phyloP scores from a whole-genome alignment of 306 rosid genomes.

The Sechiopsis laciniata region DNA sequence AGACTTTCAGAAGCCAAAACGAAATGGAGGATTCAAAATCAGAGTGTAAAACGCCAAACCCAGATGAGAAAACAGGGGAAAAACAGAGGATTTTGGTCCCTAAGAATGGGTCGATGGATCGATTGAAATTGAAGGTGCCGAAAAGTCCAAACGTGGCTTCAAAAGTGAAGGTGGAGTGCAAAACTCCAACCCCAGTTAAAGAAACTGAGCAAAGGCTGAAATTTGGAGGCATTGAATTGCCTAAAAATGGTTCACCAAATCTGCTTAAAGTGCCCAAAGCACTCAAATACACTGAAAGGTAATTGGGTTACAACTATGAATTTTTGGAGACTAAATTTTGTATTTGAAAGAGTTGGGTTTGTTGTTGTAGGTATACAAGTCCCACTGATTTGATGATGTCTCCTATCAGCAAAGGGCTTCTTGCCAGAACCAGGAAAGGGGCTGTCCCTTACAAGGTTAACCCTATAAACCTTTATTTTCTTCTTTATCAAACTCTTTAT shows the following conservation, averaged over 20 bases:
- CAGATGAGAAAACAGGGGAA: neutral
- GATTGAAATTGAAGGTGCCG: neutral
- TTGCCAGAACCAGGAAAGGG: constrained; percentile 63
- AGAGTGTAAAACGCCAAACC: neutral
- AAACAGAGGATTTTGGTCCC: neutral
- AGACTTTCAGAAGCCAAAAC: neutral
- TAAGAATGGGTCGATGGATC: neutral
- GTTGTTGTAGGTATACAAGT: constrained; percentile 56
- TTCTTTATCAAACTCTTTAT: too few species aligned
- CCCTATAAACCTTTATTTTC: neutral
- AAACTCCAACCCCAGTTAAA: constrained; percentile 38
- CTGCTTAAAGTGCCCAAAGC: constrained; percentile 64
- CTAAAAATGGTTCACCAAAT: constrained; percentile 51
- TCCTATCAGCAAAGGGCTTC: constrained; percentile 71
- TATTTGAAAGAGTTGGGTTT: neutral
- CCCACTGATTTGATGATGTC: constrained; percentile 87
- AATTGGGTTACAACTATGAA: neutral
- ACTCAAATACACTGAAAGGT: constrained; percentile 87
- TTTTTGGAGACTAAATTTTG: neutral
- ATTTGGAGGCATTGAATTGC: constrained; percentile 38
- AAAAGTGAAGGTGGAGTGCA: constrained; percentile 26
- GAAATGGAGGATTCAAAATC: neutral
- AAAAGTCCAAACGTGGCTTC: neutral
- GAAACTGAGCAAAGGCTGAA: constrained; percentile 25
- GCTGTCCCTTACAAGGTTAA: constrained; percentile 26